Base-by-base conservation (phyloP, 2,329 filamentous ascomycete species). In the Arachnomyces sp. region DNA sequence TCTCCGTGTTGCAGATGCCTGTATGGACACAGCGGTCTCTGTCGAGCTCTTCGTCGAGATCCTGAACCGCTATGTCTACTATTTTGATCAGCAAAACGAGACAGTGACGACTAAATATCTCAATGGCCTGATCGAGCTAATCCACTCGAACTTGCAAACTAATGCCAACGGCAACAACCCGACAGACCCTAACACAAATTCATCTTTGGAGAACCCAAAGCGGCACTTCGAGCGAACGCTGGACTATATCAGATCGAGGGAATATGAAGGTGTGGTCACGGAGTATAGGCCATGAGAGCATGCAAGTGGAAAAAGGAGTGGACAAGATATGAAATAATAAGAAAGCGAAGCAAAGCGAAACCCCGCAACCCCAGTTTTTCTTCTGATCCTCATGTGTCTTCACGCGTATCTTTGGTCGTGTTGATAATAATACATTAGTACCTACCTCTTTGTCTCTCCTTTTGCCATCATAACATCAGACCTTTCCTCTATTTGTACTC, bases 1-100 rank as follows among this genome's bases (percentile, higher is more conserved):
- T 8, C 80, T 98, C 7, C 83, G 93, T 28, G 93, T 98, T 18
- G 93, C 92, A 2, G 92, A 98, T 64, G 93, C 92, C 5, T 98
- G 92, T 68, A 98, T 98, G 92, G 93, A 98, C 65, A 92, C 89
- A 6, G 87, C 88, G 5, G 88, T 95, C 3, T 95, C 88, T 2
- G 92, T 98, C 34, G 93, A 98, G 66, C 75, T 98, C 36, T 98
- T 98, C 65, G 90, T 98, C 42, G 92, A 98, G 68, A 98, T 98
- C 48, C 71, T 98, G 41, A 95, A 98, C 63, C 81, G 92, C 63
- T 98, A 98, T 61, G 89, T 96, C 39, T 98, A 98, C 65, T 98
- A 96, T 70, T 98, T 95, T 68, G 92, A 98, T 64, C 90, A 98
- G 63, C 87, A 95, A 60, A 98, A 98, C 65, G 92, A 98, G 67